phyloP scores from a whole-genome alignment of 345 rosid genomes.

The Salix exigua region DNA sequence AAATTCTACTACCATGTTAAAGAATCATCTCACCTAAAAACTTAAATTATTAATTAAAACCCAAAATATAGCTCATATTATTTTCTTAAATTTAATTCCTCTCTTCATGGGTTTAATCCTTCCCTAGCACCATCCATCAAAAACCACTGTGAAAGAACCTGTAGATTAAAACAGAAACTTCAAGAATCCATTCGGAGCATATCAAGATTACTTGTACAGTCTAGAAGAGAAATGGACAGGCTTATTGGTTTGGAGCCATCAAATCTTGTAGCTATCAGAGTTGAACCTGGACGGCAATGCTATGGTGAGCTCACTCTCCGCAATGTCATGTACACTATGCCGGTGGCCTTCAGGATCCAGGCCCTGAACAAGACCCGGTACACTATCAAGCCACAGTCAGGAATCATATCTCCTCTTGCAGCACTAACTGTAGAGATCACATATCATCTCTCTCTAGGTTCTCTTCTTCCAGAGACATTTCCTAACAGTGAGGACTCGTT shows the following conservation, averaged over 20 bases:
- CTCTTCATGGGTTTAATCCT: background rate
- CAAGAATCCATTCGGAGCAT: background rate
- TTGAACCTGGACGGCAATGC: constrained; percentile 51
- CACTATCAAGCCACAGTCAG: constrained; percentile 49
- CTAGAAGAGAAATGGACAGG: constrained; percentile 41
- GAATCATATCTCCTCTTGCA: constrained; percentile 50
- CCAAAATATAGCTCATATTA: no score
- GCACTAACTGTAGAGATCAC: constrained; percentile 41
- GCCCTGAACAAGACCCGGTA: constrained; percentile 41
- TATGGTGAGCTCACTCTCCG: constrained; percentile 52
- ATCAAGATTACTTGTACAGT: no score
- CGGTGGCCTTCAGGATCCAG: constrained; percentile 56
- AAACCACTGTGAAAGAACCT: background rate
- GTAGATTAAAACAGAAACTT: background rate
- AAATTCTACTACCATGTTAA: no score
- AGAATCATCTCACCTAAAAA: no score
- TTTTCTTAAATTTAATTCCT: background rate
- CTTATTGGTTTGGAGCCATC: constrained; percentile 62
- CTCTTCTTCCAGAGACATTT: constrained; percentile 34
- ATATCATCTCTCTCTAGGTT: constrained; percentile 35
- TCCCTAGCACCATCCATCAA: background rate
- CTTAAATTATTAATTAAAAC: no score
- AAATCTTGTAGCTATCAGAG: constrained; percentile 36
- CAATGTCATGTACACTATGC: constrained; percentile 74
- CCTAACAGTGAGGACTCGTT: constrained; percentile 47